phyloP scores from a whole-genome alignment of 108 stramenopile species.

The Poteriospumella lacustris region DNA sequence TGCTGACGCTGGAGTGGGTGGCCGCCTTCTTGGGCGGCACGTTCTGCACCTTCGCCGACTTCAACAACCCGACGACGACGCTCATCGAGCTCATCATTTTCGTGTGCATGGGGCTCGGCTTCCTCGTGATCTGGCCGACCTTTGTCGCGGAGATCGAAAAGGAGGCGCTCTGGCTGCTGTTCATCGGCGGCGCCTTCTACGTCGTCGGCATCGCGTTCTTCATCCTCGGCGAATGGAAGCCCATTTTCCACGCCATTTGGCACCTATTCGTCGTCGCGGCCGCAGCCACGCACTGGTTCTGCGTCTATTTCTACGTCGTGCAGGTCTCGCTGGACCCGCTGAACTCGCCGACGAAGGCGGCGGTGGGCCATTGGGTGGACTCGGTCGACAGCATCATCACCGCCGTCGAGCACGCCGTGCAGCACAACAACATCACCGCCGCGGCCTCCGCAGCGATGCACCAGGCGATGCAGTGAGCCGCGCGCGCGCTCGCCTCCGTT shows the following conservation, averaged over 20 bases:
- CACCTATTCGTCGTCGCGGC: constrained; percentile 55
- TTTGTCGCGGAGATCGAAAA: constrained; percentile 16
- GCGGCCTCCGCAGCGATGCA: too few species aligned
- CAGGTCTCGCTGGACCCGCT: constrained; percentile 26
- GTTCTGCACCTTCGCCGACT: constrained; percentile 33
- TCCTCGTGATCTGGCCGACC: constrained; percentile 37
- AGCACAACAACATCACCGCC: too few species aligned
- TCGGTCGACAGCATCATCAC: background rate
- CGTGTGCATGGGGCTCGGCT: constrained; percentile 50
- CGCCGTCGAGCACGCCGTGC: too few species aligned
- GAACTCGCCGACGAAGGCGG: background rate
- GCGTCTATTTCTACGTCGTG: constrained; percentile 50
- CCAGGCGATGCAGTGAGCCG: too few species aligned
- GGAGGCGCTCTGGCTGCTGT: constrained; percentile 16
- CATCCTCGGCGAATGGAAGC: constrained; percentile 47
- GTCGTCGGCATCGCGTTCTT: constrained; percentile 51
- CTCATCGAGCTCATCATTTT: constrained; percentile 41
- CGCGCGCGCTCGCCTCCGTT: too few species aligned
- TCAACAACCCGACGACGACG: background rate
- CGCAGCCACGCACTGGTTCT: constrained; percentile 52
- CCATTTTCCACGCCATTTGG: constrained; percentile 53
- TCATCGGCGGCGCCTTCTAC: constrained; percentile 49
- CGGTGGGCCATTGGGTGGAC: background rate
- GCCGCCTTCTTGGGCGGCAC: constrained; percentile 52
- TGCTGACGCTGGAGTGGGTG: constrained; percentile 74